Percentiles rank a stretch among this genome's conserved stretches.
Evolutionary conservation across 2,329 filamentous ascomycete species (phyloP).

Genomic region (Pyricularia pennisetigena): DNA sequence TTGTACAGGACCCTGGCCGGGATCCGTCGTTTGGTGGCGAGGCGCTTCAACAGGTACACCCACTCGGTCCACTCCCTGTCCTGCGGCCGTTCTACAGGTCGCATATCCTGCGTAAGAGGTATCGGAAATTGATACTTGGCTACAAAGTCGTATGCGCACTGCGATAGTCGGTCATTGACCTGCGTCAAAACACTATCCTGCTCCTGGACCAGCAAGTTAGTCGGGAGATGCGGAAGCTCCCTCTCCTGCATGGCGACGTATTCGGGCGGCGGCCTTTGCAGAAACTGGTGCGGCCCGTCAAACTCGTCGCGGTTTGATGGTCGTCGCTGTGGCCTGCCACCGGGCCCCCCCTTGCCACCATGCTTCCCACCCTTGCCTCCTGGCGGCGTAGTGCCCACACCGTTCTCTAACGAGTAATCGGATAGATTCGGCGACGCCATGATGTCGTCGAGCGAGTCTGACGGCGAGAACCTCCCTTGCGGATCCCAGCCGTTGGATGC

Average conservation of each 20-base stretch:
- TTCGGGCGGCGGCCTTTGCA: constrained; percentile 61
- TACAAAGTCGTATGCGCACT: constrained; percentile 83
- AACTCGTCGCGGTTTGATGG: constrained; percentile 82
- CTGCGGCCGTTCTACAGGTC: constrained; percentile 61
- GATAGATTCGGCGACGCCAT: constrained; percentile 47
- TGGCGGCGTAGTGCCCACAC: constrained; percentile 25
- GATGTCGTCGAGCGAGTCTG: constrained; percentile 49
- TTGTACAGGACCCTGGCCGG: constrained; percentile 78
- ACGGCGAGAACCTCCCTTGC: constrained; percentile 42
- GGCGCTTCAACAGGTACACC: constrained; percentile 77
- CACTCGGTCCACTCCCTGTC: constrained; percentile 88
- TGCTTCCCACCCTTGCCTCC: constrained; percentile 37
- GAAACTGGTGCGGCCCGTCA: constrained; percentile 75
- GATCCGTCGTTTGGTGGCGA: constrained; percentile 79
- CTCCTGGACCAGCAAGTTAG: constrained; percentile 73
- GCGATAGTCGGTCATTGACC: constrained; percentile 77
- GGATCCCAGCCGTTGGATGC: constrained; percentile 10
- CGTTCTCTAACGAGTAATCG: constrained; percentile 50
- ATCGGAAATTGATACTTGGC: constrained; percentile 88
- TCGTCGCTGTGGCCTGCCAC: constrained; percentile 50
- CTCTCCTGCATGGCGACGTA: constrained; percentile 68
- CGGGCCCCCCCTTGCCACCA: constrained; percentile 15
- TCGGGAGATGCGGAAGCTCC: constrained; percentile 72
- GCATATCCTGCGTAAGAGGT: constrained; percentile 72
- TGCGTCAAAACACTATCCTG: constrained; percentile 72